Conservation (phyloP, 177 flowering plant species). For the Vitis hybrid region DNA sequence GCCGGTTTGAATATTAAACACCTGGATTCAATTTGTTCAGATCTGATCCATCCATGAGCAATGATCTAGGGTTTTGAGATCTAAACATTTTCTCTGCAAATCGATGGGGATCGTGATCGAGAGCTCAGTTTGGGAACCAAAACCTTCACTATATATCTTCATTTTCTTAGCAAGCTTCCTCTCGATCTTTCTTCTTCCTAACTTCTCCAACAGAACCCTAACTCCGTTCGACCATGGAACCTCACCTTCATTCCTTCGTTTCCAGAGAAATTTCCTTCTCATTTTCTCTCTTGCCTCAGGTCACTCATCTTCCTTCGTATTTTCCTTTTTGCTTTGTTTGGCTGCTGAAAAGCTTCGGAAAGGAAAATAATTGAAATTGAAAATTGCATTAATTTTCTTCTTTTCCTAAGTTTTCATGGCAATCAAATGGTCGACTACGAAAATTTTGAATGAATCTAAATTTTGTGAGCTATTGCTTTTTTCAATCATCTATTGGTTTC, state of each 20-base stretch:
- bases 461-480: background rate
- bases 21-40: no score
- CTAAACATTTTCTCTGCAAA: background rate
- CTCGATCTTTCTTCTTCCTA: conserved; percentile 54
- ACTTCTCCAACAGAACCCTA: conserved; percentile 31
- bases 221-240: conserved; percentile 38
- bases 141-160: conserved; percentile 41
- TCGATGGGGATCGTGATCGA: conserved; percentile 80
- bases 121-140: conserved; percentile 70
- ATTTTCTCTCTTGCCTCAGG: conserved; percentile 72
- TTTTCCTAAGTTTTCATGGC: background rate
- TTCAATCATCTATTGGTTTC: background rate
- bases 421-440: no score
- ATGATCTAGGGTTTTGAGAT: conserved; percentile 4
- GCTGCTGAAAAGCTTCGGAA: background rate
- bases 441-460: no score
- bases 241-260: conserved; percentile 49
- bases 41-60: no score
- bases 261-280: conserved; percentile 62
- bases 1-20: no score
- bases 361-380: background rate
- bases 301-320: conserved; percentile 10
- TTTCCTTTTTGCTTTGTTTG: background rate
- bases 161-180: conserved; percentile 50
- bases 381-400: background rate